Evolutionary conservation across 257 asterid genomes (phyloP).

Genomic region (Solanum virginianum): DNA sequence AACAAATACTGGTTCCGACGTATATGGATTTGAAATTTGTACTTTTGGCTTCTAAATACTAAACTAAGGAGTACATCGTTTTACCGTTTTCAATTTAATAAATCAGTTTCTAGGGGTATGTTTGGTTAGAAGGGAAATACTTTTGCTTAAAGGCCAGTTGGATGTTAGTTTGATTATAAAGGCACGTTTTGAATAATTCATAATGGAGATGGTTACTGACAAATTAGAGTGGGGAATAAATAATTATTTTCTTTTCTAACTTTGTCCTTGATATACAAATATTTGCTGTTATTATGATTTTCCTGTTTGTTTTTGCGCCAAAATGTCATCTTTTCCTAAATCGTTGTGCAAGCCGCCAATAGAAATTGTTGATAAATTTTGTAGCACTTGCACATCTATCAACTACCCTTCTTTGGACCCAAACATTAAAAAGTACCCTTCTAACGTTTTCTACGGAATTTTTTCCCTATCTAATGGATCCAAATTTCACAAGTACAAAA

Average conservation of each 20-base stretch:
- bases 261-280: neutral
- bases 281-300: neutral
- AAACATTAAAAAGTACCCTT: neutral
- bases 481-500: too few relatives aligned
- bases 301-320: neutral
- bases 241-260: neutral
- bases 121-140: too few relatives aligned
- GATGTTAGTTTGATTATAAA: neutral
- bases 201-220: neutral
- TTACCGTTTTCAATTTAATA: neutral
- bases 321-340: neutral
- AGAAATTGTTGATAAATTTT: neutral
- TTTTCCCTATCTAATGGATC: neutral
- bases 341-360: neutral
- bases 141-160: neutral
- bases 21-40: neutral
- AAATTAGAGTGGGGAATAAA: neutral
- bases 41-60: neutral
- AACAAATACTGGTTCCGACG: neutral
- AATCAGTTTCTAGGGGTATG: too few relatives aligned
- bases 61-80: neutral
- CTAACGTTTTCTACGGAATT: neutral
- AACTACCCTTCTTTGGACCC: neutral
- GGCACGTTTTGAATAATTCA: neutral
- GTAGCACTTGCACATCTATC: neutral